These are phyloP conservation scores for Debaryomyces nepalensis DNA, from an alignment of 1,139 yeast genomes.

Conservation along the genomic window DNA sequence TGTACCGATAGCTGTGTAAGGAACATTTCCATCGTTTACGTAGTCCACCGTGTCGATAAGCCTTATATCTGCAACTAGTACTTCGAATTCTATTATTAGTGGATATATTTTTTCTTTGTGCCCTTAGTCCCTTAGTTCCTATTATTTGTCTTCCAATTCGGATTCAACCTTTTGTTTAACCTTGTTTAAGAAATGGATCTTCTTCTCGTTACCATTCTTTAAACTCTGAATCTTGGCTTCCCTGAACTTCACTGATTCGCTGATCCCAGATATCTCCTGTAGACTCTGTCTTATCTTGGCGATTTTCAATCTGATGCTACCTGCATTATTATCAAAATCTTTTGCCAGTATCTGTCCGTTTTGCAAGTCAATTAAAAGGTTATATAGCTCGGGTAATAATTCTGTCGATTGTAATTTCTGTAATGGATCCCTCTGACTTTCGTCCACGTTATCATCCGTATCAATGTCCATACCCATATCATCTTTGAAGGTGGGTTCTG, in stretches of 20 bases:
- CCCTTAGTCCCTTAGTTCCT: too few relatives aligned
- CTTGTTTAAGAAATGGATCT: slow-evolving; percentile 29
- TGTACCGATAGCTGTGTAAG: too few relatives aligned
- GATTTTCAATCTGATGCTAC: slow-evolving; percentile 45
- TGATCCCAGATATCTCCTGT: slow-evolving; percentile 45
- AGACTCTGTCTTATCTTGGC: slow-evolving; percentile 36
- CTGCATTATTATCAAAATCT: slow-evolving; percentile 51
- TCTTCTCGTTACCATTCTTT: slow-evolving; percentile 30
- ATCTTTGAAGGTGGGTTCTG: slow-evolving; percentile 4
- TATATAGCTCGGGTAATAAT: slow-evolving; percentile 45
- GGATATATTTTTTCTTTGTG: too few relatives aligned
- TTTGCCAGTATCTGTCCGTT: slow-evolving; percentile 44
- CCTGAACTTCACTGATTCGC: slow-evolving; percentile 40
- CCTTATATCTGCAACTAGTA: too few relatives aligned
- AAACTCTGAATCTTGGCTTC: slow-evolving; percentile 32
- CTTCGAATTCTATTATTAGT: too few relatives aligned
- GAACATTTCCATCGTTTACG: too few relatives aligned
- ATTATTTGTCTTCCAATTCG: slow-evolving; percentile 13
- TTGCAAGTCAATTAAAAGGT: slow-evolving; percentile 40
- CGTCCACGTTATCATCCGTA: slow-evolving; percentile 10
- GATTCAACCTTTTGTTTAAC: slow-evolving; percentile 23
- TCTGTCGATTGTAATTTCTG: slow-evolving; percentile 36
- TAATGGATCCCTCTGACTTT: slow-evolving; percentile 27
- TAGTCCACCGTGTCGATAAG: too few relatives aligned
- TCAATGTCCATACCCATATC: slow-evolving; percentile 13